Evolutionary conservation across 805 yeast genomes (phyloP), one percentile per base, ranked within the genome.

Genomic region (Pichia sporocuriosa): DNA sequence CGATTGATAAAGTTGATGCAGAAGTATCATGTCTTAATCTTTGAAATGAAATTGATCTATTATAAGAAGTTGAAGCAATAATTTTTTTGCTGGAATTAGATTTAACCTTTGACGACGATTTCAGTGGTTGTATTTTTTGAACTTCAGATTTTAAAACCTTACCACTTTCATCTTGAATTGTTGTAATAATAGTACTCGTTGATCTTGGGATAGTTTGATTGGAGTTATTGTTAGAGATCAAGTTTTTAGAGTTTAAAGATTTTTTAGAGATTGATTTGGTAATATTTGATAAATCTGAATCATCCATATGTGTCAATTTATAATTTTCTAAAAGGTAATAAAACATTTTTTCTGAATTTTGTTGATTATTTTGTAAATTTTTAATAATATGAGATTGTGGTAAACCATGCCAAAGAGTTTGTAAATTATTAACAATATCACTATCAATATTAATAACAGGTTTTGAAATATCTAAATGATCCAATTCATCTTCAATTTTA

Each of bases 321-420:
- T 61, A 63, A 40, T 56, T 61, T 12, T 55, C 54, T 38, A 65
- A 50, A 29, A 65, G 47, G 29, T 59, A 53, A 39, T 65, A 65
- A 42, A 65, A 65, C 52, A 63, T 61, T 45, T 65, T 65, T 43
- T 65, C 68, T 8, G 65, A 47, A 39, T 55, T 62, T 17, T 37
- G 47, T 2, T 50, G 55, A 11, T 42, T 34, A n/a, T 43, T 44
- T 37, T 54, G 51, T 21, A 65, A 46, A 31, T 56, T 62, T 24
- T 44, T 45, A 16, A 57, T 48, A 5, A 65, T 61, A 31, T 56
- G 53, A 24, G 48, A 55, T 61, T 65, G 51, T 52, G 73, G 55
- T 43, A 75, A 61, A 37, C 75, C 77, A 51, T 74, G 73, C 81
- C 81, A 76, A 43, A 76, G 65, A 35, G 75, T 75, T 37, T 75